These are phyloP conservation scores for Hypoxylon crocopeplum DNA, from an alignment of 495 filamentous ascomycete species.

Conservation along the genomic window DNA sequence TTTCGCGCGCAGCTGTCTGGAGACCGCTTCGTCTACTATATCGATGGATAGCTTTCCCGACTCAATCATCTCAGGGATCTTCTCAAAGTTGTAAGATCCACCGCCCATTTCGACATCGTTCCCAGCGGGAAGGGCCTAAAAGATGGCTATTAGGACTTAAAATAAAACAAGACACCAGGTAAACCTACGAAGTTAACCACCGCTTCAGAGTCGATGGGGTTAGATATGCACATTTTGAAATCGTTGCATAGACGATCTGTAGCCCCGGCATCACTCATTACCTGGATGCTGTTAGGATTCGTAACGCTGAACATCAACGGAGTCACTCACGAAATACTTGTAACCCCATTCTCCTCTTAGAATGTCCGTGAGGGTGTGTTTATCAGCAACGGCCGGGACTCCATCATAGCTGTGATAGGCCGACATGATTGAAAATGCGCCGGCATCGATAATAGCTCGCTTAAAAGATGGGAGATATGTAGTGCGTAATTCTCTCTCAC, in stretches of 20 bases:
- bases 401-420: conserved; percentile 75
- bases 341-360: conserved; percentile 73
- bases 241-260: conserved; percentile 68
- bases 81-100: conserved; percentile 71
- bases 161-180: background rate
- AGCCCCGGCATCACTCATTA: conserved; percentile 64
- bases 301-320: conserved; percentile 38
- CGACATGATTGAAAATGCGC: conserved; percentile 70
- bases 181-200: conserved; percentile 46
- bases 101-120: conserved; percentile 80
- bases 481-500: conserved; percentile 69
- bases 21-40: conserved; percentile 68
- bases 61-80: conserved; percentile 67
- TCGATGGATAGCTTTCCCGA: conserved; percentile 62
- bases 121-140: conserved; percentile 65
- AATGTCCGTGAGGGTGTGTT: conserved; percentile 68
- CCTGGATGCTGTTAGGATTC: conserved; percentile 20
- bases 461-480: conserved; percentile 73
- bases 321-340: conserved; percentile 58
- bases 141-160: background rate
- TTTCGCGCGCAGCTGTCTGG: conserved; percentile 66
- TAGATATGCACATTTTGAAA: conserved; percentile 65
- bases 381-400: conserved; percentile 65
- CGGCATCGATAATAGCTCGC: conserved; percentile 70
- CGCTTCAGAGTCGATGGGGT: conserved; percentile 65